Base-by-base conservation (phyloP, 345 rosid genomes). In the Moricandia moricandioides region DNA sequence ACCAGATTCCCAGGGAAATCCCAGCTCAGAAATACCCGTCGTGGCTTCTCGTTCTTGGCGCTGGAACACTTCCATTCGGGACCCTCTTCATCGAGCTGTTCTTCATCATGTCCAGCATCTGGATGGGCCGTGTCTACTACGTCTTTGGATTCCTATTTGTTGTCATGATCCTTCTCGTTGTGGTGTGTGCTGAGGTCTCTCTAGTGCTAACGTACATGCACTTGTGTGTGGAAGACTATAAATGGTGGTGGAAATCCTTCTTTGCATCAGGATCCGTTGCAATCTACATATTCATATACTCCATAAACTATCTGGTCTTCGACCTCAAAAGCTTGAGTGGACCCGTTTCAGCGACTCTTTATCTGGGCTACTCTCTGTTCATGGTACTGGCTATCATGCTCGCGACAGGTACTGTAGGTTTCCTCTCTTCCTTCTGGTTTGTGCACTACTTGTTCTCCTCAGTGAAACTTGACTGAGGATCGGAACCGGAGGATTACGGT, bases 201-300 rank as follows among this genome's bases (percentile, higher is more conserved):
- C 75, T 88, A 6, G 92, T 88, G 31, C 78, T 88, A 35, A 88
- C 92, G 40, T 88, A 88, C 86, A 86, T 88, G 90, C 92, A 88
- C 72, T 85, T 88, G 8, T 88, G 93, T 13, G 90, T 88, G 7
- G 93, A 88, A 73, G 93, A 88, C 75, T 88, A 86, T 82, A 85
- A 81, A 65, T 88, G 93, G 93, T 88, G 92, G 92, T 88, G 92
- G 92, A 88, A 88, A 45, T 84, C 92, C 5, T 88, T 88, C 83
- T 86, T 86, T 76, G 92, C 92, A 7, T 88, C 92, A 1, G 92
- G 92, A 69, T 88, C 92, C 6, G 92, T 88, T 47, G 88, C 92
- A 7, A 78, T 86, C 61, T 88, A 88, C 83, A 84, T 88, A 68
- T 88, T 88, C 86, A 59, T 82, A 55, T 88, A 88, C 80, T 85